Percentiles rank a stretch among this genome's conserved stretches.
These are phyloP conservation scores for Aspergillus amoenus DNA, from an alignment of 2,329 filamentous ascomycete species.

Conservation along the genomic window DNA sequence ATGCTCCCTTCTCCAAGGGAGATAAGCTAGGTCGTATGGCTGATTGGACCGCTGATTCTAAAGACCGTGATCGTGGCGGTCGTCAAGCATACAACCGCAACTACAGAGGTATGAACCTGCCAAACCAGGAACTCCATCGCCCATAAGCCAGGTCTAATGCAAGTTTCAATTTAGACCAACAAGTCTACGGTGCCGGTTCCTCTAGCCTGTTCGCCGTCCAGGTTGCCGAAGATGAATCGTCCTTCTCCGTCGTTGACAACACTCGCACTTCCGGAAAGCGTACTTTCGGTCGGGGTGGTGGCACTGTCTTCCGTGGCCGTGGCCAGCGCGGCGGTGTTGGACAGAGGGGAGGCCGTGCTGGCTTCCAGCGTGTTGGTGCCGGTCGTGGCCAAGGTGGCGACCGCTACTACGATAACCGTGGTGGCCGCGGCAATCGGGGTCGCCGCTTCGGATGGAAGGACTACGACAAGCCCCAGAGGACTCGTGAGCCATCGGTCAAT, in stretches of 20 bases:
- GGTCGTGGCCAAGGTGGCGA: conserved; percentile 66
- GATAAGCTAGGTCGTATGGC: conserved; percentile 99
- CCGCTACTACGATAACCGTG: conserved; percentile 69
- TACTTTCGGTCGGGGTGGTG: conserved; percentile 78
- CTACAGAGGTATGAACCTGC: conserved; percentile 69
- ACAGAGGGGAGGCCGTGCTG: conserved; percentile 69
- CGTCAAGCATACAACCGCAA: conserved; percentile 89
- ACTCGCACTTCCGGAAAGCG: conserved; percentile 82
- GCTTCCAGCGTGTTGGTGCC: conserved; percentile 70
- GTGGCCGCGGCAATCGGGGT: conserved; percentile 68
- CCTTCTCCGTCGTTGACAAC: conserved; percentile 97
- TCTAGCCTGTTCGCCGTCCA: conserved; percentile 87
- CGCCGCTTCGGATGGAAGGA: conserved; percentile 98
- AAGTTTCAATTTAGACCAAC: conserved; percentile 67
- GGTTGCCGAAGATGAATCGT: conserved; percentile 89
- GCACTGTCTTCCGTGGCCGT: conserved; percentile 81
- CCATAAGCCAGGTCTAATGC: background rate
- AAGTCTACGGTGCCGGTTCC: conserved; percentile 90
- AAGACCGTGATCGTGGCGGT: conserved; percentile 69
- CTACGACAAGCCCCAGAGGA: conserved; percentile 95
- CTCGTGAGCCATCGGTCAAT: conserved; percentile 92
- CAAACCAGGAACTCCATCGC: background rate
- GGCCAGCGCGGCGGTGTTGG: conserved; percentile 70
- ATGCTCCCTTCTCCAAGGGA: conserved; percentile 96
- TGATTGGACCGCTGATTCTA: conserved; percentile 92